These are phyloP conservation scores for Boletus sensibilis DNA, from an alignment of 768 basidiomycete species.

Conservation along the genomic window DNA sequence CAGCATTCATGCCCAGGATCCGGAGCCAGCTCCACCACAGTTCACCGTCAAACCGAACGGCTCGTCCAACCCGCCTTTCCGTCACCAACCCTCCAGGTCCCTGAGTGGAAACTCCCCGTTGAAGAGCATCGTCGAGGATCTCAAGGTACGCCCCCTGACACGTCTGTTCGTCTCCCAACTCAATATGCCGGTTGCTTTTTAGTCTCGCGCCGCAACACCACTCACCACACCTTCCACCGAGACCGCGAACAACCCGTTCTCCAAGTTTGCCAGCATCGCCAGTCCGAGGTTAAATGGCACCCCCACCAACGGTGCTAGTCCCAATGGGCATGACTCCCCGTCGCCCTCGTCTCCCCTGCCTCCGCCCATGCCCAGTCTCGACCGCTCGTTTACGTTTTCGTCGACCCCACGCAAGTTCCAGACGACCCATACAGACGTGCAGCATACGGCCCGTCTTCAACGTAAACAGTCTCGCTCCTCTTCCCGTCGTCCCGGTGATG, in stretches of 20 bases:
- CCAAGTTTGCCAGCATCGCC: constrained; percentile 43
- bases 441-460: constrained; percentile 39
- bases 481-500: constrained; percentile 41
- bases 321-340: background rate
- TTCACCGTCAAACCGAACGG: background rate
- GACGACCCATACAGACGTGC: constrained; percentile 47
- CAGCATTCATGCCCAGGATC: constrained; percentile 29
- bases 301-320: constrained; percentile 11
- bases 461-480: constrained; percentile 55
- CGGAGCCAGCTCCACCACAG: constrained; percentile 6
- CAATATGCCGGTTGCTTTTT: background rate
- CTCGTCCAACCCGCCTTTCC: constrained; percentile 11
- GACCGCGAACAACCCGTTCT: constrained; percentile 58
- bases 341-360: background rate
- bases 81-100: constrained; percentile 20
- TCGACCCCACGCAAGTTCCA: constrained; percentile 45
- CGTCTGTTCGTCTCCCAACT: background rate
- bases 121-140: constrained; percentile 77
- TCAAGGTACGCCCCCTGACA: constrained; percentile 48
- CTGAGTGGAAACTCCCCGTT: constrained; percentile 37
- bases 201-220: constrained; percentile 43
- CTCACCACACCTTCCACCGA: constrained; percentile 47
- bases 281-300: constrained; percentile 20
- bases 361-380: constrained; percentile 16
- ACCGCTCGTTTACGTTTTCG: constrained; percentile 25